These are phyloP conservation scores for Cryphonectria japonica DNA, from an alignment of 2,329 filamentous ascomycete species.

Conservation along the genomic window DNA sequence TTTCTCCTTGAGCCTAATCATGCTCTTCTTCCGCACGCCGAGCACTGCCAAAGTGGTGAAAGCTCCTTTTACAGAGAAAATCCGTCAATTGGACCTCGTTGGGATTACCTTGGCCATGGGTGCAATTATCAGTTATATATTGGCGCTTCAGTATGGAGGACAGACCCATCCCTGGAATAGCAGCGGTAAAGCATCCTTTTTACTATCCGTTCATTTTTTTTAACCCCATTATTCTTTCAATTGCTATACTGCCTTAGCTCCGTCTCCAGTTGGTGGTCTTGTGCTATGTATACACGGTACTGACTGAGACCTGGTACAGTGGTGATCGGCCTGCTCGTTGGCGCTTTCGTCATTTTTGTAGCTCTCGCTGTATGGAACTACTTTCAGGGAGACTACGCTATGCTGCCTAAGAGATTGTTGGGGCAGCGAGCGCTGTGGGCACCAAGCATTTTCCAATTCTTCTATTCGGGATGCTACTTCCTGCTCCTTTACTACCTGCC, in stretches of 20 bases:
- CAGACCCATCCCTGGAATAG: constrained; percentile 42
- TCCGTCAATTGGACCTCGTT: constrained; percentile 34
- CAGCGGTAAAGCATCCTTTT: constrained; percentile 42
- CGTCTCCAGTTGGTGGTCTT: constrained; percentile 34
- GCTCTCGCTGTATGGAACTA: constrained; percentile 39
- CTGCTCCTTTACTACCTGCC: constrained; percentile 16
- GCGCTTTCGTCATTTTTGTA: constrained; percentile 31
- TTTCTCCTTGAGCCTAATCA: constrained; percentile 32
- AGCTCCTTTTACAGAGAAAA: constrained; percentile 26
- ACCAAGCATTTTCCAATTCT: background rate
- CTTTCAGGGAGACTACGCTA: constrained; percentile 50
- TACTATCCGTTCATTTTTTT: constrained; percentile 29
- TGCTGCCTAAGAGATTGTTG: constrained; percentile 40
- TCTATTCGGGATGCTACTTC: constrained; percentile 42
- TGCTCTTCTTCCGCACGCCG: constrained; percentile 40
- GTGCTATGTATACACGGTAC: background rate
- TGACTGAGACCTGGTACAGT: constrained; percentile 11
- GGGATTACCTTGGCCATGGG: constrained; percentile 36
- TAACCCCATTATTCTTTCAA: too few species aligned
- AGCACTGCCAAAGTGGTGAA: constrained; percentile 30
- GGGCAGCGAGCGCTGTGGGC: constrained; percentile 36
- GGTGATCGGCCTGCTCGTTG: constrained; percentile 43
- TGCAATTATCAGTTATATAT: constrained; percentile 47
- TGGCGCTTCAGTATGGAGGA: constrained; percentile 54
- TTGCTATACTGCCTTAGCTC: background rate